These are phyloP conservation scores for Crithidia acanthocephali DNA, from an alignment of 208 protist genomes.

Conservation along the genomic window DNA sequence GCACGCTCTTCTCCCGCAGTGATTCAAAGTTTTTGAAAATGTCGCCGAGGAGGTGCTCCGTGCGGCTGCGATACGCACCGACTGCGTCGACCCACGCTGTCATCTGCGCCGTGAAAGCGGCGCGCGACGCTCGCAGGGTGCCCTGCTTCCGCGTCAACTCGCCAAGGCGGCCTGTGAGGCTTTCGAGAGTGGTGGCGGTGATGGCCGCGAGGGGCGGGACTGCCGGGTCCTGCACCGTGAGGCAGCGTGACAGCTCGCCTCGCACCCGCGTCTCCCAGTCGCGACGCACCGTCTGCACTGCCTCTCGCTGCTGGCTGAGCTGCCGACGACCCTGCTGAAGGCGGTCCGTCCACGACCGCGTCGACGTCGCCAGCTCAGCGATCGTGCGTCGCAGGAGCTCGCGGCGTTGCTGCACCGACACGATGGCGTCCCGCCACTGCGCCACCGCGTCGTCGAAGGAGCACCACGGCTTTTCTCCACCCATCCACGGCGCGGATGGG, in stretches of 20 bases:
- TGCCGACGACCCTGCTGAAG: conserved; percentile 18
- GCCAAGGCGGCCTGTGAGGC: not conserved
- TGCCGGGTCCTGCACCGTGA: conserved; percentile 7
- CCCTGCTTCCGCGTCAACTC: conserved; percentile 2
- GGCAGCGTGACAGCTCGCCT: conserved; percentile 22
- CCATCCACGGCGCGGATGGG: not conserved
- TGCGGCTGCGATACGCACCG: conserved; percentile 5
- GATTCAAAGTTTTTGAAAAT: conserved; percentile 19
- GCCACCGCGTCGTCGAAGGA: not conserved
- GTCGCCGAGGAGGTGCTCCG: conserved; percentile 15
- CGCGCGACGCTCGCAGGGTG: conserved; percentile 11
- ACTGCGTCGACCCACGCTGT: conserved; percentile 5
- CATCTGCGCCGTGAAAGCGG: conserved; percentile 17
- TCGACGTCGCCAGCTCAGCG: conserved; percentile 14
- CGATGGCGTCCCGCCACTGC: conserved; percentile 11
- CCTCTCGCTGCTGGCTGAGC: conserved; percentile 10
- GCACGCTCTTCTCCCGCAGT: conserved; percentile 21
- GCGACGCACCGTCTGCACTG: not conserved
- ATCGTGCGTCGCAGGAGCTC: conserved; percentile 10
- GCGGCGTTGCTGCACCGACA: conserved; percentile 24
- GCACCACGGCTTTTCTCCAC: not conserved
- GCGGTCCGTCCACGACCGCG: not conserved
- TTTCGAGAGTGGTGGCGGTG: conserved; percentile 5
- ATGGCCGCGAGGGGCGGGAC: conserved; percentile 13
- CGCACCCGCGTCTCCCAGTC: conserved; percentile 27